Conservation (phyloP, 768 basidiomycete genomes). For the Suillus alpinus region DNA sequence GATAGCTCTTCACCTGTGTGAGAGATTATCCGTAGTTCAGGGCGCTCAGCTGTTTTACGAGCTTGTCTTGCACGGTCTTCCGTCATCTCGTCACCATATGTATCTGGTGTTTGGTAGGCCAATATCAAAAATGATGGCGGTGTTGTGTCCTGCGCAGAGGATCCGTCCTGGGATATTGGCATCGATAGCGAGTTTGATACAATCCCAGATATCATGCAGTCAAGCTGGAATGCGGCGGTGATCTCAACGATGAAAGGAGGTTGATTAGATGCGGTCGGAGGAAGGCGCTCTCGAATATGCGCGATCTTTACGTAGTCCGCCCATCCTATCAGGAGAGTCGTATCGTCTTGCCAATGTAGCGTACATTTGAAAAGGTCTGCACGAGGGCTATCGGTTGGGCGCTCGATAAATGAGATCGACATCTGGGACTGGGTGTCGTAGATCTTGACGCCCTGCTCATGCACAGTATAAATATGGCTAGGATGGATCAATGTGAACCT, state of each 20-base stretch:
- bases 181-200: conserved; percentile 63
- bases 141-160: conserved; percentile 25
- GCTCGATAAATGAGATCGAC: conserved; percentile 82
- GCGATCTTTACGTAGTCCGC: conserved; percentile 92
- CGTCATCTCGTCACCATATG: conserved; percentile 61
- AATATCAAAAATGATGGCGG: conserved; percentile 81
- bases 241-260: conserved; percentile 79
- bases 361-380: conserved; percentile 94
- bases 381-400: conserved; percentile 78
- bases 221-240: conserved; percentile 87
- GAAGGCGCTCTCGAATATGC: conserved; percentile 64
- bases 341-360: conserved; percentile 90
- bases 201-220: conserved; percentile 94
- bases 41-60: conserved; percentile 84
- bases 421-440: conserved; percentile 80
- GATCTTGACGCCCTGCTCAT: conserved; percentile 81
- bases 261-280: conserved; percentile 40
- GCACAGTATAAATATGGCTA: conserved; percentile 1
- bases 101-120: conserved; percentile 82
- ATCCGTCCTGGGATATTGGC: conserved; percentile 16
- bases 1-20: conserved; percentile 85
- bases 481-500: conserved; percentile 24
- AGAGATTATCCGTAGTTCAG: conserved; percentile 90
- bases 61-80: conserved; percentile 72
- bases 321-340: conserved; percentile 89